Conservation (phyloP, 163 green algal species). For the Dunaliella salina region DNA sequence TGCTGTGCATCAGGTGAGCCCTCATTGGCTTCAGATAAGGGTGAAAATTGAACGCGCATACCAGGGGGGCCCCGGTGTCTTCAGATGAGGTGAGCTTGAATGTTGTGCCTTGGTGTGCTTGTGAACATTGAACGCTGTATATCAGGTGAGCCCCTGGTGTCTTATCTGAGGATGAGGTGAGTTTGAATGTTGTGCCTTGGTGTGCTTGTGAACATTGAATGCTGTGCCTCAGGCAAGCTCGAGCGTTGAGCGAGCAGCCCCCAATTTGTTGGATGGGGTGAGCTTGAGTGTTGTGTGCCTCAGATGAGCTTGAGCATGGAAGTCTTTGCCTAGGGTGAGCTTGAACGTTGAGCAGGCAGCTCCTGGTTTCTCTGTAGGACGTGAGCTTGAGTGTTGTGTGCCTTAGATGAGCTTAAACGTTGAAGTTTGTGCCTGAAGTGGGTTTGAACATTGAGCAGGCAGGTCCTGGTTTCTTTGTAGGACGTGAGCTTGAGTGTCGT, state of each 20-base stretch:
- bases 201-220: neutral
- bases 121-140: neutral
- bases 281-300: too few species aligned
- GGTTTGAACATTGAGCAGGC: too few species aligned
- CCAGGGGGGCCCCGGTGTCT: neutral
- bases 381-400: too few species aligned
- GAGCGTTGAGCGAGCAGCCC: too few species aligned
- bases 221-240: neutral
- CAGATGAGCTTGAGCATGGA: neutral
- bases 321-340: neutral
- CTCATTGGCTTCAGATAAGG: too few species aligned
- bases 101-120: neutral
- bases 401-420: neutral
- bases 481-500: too few species aligned
- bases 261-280: too few species aligned
- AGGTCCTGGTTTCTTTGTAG: too few species aligned
- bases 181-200: neutral
- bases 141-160: neutral
- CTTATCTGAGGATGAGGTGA: too few species aligned
- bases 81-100: neutral
- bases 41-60: too few species aligned
- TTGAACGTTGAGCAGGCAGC: too few species aligned
- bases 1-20: neutral
- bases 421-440: neutral
- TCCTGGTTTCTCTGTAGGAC: too few species aligned